phyloP scores from a whole-genome alignment of 2,329 filamentous ascomycete genomes.

The Sclerotinia glacialis region DNA sequence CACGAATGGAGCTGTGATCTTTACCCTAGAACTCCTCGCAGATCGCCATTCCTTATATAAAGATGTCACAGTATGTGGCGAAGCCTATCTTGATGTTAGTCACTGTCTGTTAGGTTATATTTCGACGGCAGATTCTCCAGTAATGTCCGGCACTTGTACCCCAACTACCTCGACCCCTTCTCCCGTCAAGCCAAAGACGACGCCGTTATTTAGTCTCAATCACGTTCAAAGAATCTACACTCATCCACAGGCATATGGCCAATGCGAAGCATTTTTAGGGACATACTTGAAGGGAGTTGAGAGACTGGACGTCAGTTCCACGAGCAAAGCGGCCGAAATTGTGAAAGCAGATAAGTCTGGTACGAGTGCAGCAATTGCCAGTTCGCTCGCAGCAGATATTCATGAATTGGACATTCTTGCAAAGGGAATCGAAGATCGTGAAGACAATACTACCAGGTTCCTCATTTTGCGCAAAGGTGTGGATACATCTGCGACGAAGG shows the following conservation, averaged over 20 bases:
- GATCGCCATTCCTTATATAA: constrained; percentile 64
- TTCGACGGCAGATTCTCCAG: constrained; percentile 31
- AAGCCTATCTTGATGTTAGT: constrained; percentile 82
- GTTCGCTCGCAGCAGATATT: constrained; percentile 66
- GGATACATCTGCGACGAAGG: constrained; percentile 27
- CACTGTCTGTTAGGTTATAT: constrained; percentile 73
- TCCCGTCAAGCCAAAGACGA: constrained; percentile 46
- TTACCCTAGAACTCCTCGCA: constrained; percentile 84
- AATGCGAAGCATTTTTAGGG: constrained; percentile 75
- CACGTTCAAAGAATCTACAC: constrained; percentile 78
- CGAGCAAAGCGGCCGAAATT: constrained; percentile 79
- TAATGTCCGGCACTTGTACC: constrained; percentile 48
- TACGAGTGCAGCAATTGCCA: constrained; percentile 73
- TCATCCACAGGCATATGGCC: constrained; percentile 93
- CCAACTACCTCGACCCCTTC: constrained; percentile 49
- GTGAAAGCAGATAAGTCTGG: constrained; percentile 59
- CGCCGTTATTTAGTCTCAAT: constrained; percentile 51
- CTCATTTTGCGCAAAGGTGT: constrained; percentile 54
- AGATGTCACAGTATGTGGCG: constrained; percentile 73
- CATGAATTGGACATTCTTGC: constrained; percentile 69
- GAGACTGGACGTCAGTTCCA: constrained; percentile 79
- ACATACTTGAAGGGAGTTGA: constrained; percentile 70
- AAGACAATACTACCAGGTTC: constrained; percentile 78
- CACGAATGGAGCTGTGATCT: constrained; percentile 87
- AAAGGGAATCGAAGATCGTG: constrained; percentile 66